phyloP scores from a whole-genome alignment of 148 eudicot genomes.

The Spergularia marina region DNA sequence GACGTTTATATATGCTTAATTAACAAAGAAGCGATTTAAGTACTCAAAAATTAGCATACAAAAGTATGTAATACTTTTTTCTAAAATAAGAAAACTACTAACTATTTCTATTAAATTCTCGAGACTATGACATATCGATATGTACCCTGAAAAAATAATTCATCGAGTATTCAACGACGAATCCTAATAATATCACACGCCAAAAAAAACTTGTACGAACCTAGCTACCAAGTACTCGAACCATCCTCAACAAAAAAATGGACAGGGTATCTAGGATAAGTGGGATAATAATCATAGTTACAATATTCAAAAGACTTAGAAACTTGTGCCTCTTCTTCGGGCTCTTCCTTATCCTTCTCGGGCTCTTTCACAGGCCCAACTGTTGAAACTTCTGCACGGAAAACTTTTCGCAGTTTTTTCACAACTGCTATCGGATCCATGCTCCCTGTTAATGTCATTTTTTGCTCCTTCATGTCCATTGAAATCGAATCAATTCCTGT shows the following conservation, averaged over 20 bases:
- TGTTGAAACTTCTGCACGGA: conserved; percentile 45
- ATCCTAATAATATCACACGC: too few species aligned
- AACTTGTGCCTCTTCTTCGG: conserved; percentile 15
- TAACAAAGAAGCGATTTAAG: too few species aligned
- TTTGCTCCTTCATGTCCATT: conserved; percentile 51
- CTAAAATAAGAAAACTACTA: too few species aligned
- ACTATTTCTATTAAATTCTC: too few species aligned
- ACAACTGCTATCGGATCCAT: conserved; percentile 52
- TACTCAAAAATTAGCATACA: too few species aligned
- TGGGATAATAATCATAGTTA: not conserved
- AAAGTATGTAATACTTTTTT: too few species aligned
- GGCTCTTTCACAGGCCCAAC: conserved; percentile 61
- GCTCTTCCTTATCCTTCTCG: conserved; percentile 45
- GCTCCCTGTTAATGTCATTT: conserved; percentile 55
- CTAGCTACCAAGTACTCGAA: too few species aligned
- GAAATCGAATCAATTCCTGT: conserved; percentile 65
- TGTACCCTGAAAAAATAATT: too few species aligned
- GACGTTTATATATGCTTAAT: too few species aligned
- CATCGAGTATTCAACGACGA: too few species aligned
- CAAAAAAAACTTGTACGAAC: too few species aligned
- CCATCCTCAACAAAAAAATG: not conserved
- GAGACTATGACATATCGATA: too few species aligned
- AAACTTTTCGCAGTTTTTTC: conserved; percentile 50
- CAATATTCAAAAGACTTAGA: not conserved
- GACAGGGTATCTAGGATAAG: not conserved